Base-by-base conservation (phyloP, 202 grass and related monocot species). In the Zoysia matrella region DNA sequence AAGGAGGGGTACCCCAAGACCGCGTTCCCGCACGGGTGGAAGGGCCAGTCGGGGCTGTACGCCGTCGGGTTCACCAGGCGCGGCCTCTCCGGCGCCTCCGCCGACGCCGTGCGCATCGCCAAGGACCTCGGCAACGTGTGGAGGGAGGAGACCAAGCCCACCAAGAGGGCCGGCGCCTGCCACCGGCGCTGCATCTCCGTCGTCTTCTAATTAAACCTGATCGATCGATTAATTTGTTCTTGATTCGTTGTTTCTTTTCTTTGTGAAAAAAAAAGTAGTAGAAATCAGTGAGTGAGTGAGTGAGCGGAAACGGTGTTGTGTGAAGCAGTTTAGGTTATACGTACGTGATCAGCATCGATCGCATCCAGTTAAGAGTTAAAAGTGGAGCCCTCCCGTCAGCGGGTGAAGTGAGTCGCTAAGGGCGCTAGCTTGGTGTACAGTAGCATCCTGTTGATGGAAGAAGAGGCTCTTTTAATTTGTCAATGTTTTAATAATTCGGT, bases 1-100 rank as follows among this genome's bases (percentile, higher is more conserved):
- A 97, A 97, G 74, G 89, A 97, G 54, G 94, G 94, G 2, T 90
- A 85, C 80, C 94, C 94, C n/a, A 94, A 77, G 53, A 74, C 72
- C 1, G 60, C 85, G 3, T 97, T 97, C 77, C 91, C 94, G 40
- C 53, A 91, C 69, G 82, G 89, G 2, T 97, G 91, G 94, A 97
- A 97, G 75, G 91, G 94, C 0, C 68, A 88, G 77, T 82, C 84
- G 0, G 91, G 94, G 1, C 86, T 97, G 36, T 97, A 97, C 72
- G 89, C 94, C 43, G 94, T 94, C 14, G 94, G 91, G 7, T 97
- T 97, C 79, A 97, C 94, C 68, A 84, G 76, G 3, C 83, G 82
- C 1, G 94, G 94, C 10, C 87, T 97, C 66, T 72, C 82, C 0
- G 94, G 94, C 49, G 89, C 91, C 12, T 97, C 94, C 2, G 88